Evolutionary conservation across 2,329 filamentous ascomycete species (phyloP).

Genomic region (Ilyonectria sp.): DNA sequence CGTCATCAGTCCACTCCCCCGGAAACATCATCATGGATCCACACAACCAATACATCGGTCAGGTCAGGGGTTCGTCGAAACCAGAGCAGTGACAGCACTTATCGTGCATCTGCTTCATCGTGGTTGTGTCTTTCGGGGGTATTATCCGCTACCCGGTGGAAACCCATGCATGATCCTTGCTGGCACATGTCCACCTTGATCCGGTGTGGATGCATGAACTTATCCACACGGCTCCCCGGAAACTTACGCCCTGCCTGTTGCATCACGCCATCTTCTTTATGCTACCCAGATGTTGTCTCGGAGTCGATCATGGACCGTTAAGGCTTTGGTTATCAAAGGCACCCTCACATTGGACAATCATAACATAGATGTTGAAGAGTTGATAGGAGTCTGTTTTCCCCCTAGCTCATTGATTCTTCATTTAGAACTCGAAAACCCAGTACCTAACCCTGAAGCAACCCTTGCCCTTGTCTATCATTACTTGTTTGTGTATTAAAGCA

Average conservation of each 20-base stretch:
- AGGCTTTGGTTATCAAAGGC: not conserved
- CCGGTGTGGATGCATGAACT: constrained; percentile 30
- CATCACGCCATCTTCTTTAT: constrained; percentile 7
- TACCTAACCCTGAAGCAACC: constrained; percentile 47
- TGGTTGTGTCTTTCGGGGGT: constrained; percentile 21
- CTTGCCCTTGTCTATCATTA: constrained; percentile 51
- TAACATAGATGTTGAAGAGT: not conserved
- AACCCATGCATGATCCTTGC: constrained; percentile 30
- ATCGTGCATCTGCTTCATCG: constrained; percentile 16
- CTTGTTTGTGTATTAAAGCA: constrained; percentile 48
- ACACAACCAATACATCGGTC: constrained; percentile 4
- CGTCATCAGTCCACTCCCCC: constrained; percentile 14
- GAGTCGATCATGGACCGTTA: not conserved
- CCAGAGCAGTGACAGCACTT: not conserved
- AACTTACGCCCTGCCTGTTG: not conserved
- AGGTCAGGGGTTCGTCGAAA: constrained; percentile 7
- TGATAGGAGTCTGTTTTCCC: constrained; percentile 32
- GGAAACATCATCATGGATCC: constrained; percentile 19
- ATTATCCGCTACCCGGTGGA: constrained; percentile 20
- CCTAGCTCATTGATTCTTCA: constrained; percentile 40
- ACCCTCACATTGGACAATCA: not conserved
- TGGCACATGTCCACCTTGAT: constrained; percentile 21
- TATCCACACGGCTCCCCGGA: constrained; percentile 22
- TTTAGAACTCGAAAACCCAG: constrained; percentile 45
- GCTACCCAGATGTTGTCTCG: not conserved